phyloP scores from a whole-genome alignment of 345 rosid genomes.

The Citrus cavaleriei region DNA sequence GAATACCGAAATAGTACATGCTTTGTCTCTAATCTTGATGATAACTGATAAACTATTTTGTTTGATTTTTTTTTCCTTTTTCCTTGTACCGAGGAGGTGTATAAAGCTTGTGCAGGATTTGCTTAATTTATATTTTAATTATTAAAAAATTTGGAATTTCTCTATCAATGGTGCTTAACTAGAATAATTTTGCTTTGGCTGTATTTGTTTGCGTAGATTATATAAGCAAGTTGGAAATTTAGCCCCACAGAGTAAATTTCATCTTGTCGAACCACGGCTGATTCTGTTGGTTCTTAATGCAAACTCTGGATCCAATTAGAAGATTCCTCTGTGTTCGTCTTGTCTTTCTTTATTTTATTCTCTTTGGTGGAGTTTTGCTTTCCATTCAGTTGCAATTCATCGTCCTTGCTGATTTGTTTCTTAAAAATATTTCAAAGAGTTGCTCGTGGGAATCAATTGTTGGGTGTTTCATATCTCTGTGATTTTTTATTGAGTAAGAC shows the following conservation, averaged over 20 bases:
- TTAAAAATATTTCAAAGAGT: neutral
- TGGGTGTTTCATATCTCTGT: neutral
- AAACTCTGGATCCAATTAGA: slow-evolving; percentile 6
- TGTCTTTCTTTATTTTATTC: slow-evolving; percentile 3
- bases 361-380: neutral
- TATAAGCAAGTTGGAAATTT: slow-evolving; percentile 6
- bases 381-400: neutral
- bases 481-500: neutral
- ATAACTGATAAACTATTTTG: neutral
- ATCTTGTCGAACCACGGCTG: slow-evolving; percentile 1
- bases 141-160: neutral
- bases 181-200: slow-evolving; percentile 24
- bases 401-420: neutral
- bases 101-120: slow-evolving; percentile 6
- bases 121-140: neutral
- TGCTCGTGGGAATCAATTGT: neutral
- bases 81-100: slow-evolving; percentile 5
- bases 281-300: neutral
- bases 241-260: slow-evolving; percentile 1
- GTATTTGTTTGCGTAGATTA: slow-evolving; percentile 20
- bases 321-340: slow-evolving; percentile 16
- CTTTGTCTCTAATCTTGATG: neutral
- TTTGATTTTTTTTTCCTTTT: neutral
- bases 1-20: neutral
- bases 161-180: slow-evolving; percentile 1